phyloP scores from a whole-genome alignment of 1,139 yeast genomes.

The Debaryomyces subglobosus region DNA sequence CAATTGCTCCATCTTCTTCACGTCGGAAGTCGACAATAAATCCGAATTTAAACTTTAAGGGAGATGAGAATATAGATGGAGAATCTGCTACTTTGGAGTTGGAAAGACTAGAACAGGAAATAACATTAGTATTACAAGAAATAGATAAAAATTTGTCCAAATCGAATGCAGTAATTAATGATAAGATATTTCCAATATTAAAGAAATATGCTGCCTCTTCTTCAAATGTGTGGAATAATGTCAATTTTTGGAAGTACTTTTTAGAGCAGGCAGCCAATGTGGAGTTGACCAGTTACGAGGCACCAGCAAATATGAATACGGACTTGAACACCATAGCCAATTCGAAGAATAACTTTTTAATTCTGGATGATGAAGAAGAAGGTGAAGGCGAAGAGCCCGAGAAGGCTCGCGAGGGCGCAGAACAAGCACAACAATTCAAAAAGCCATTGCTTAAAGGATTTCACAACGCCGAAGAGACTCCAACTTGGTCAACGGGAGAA shows the following conservation, averaged over 20 bases:
- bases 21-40: slow-evolving; percentile 36
- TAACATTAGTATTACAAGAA: slow-evolving; percentile 75
- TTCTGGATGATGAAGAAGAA: slow-evolving; percentile 22
- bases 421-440: slow-evolving; percentile 18
- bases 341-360: slow-evolving; percentile 19
- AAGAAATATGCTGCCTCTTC: slow-evolving; percentile 60
- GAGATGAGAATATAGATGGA: slow-evolving; percentile 15
- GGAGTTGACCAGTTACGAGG: slow-evolving; percentile 61
- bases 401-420: slow-evolving; percentile 8
- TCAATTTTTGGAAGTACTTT: slow-evolving; percentile 74
- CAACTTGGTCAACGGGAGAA: slow-evolving; percentile 45
- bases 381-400: slow-evolving; percentile 15
- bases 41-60: slow-evolving; percentile 14
- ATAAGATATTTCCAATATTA: slow-evolving; percentile 62
- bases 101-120: slow-evolving; percentile 79
- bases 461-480: slow-evolving; percentile 33
- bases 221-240: slow-evolving; percentile 59
- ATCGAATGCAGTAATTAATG: slow-evolving; percentile 65
- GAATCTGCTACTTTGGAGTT: slow-evolving; percentile 53
- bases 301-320: slow-evolving; percentile 32
- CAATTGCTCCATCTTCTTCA: slow-evolving; percentile 45
- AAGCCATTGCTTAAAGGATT: slow-evolving; percentile 26
- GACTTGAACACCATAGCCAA: slow-evolving; percentile 16
- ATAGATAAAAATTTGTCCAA: slow-evolving; percentile 72
- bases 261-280: slow-evolving; percentile 78